phyloP scores from a whole-genome alignment of 371 early-diverging fungal species.

The Lichtheimia corymbifera region DNA sequence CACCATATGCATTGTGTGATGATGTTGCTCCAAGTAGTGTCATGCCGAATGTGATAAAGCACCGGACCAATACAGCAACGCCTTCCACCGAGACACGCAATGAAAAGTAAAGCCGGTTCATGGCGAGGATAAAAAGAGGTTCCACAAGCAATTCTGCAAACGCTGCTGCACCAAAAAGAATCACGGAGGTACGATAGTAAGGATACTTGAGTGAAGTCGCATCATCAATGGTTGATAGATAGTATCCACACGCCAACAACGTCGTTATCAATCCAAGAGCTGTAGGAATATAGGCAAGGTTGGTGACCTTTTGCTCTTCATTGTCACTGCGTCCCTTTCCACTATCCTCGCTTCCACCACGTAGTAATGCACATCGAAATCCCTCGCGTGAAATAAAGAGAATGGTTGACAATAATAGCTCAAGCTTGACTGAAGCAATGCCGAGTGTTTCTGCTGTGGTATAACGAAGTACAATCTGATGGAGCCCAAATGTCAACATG shows the following conservation, averaged over 20 bases:
- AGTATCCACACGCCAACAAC: constrained; percentile 53
- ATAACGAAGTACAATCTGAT: constrained; percentile 74
- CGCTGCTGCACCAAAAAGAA: constrained; percentile 72
- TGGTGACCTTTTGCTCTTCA: constrained; percentile 66
- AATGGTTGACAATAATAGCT: constrained; percentile 83
- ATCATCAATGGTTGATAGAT: constrained; percentile 39
- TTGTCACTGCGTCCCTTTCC: constrained; percentile 12
- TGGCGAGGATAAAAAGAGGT: constrained; percentile 80
- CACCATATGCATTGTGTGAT: constrained; percentile 50
- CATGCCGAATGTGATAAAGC: constrained; percentile 66
- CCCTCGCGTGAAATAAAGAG: constrained; percentile 92
- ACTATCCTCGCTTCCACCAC: constrained; percentile 27
- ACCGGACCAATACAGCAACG: constrained; percentile 72
- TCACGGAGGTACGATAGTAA: constrained; percentile 50
- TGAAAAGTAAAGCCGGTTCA: constrained; percentile 72
- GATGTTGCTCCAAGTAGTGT: constrained; percentile 54
- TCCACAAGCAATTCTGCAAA: constrained; percentile 78
- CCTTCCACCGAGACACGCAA: constrained; percentile 84
- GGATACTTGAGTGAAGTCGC: constrained; percentile 31
- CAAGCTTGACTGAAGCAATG: constrained; percentile 82
- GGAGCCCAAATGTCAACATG: constrained; percentile 76
- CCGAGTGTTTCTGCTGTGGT: constrained; percentile 77
- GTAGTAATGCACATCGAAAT: constrained; percentile 80
- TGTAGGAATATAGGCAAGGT: constrained; percentile 77
- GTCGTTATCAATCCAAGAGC: constrained; percentile 60